Evolutionary conservation across 805 yeast species (phyloP).

Genomic region (Wickerhamomyces subpelliculosus): DNA sequence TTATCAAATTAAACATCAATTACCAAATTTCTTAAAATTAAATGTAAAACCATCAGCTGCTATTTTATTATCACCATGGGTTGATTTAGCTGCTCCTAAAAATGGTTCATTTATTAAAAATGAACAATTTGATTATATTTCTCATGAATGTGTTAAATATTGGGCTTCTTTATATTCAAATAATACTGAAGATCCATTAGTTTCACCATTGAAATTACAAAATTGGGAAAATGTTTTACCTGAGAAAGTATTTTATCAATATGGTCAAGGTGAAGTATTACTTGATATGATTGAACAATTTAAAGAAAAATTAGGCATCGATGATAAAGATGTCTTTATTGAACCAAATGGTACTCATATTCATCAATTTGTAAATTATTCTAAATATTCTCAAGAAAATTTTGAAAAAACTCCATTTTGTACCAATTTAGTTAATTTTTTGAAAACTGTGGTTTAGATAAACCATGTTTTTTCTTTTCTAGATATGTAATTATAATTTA

Average conservation of each 20-base stretch:
- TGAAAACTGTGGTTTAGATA: background rate
- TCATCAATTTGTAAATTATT: background rate
- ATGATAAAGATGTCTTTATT: background rate
- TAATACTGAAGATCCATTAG: background rate
- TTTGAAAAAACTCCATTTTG: background rate
- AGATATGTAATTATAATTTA: too few species aligned
- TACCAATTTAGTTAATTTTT: background rate
- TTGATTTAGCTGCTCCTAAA: background rate
- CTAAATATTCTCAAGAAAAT: background rate
- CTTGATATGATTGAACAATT: background rate
- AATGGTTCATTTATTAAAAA: background rate
- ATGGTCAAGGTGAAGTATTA: background rate
- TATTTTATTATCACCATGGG: background rate
- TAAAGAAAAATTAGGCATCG: background rate
- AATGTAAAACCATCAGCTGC: background rate
- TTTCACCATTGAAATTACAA: background rate
- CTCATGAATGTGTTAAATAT: background rate
- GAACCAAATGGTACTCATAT: background rate
- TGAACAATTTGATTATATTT: slow-evolving; percentile 1
- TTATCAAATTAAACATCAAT: background rate
- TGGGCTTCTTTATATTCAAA: background rate
- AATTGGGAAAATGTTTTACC: background rate
- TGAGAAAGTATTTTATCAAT: background rate
- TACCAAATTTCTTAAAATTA: background rate
- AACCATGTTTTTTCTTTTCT: too few species aligned